A percentile compares a stretch with the other conserved stretches of the same genome.
Conservation (phyloP, 2,329 filamentous ascomycete genomes). For the Dissoconium aciculare region DNA sequence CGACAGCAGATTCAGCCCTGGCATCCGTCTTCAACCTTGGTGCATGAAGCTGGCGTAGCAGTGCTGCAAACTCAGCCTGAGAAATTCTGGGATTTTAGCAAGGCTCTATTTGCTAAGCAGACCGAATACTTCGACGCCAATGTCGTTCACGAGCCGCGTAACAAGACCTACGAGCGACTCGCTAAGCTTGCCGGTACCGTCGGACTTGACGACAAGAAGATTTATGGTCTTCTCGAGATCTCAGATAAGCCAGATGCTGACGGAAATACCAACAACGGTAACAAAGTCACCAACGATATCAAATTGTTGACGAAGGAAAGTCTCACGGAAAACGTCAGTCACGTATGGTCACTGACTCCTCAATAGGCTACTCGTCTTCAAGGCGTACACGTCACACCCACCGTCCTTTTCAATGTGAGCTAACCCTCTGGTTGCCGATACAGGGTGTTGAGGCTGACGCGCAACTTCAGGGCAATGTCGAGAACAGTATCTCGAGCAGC, state of each 20-base stretch:
- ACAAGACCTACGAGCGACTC: conserved; percentile 67
- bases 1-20: conserved; percentile 53
- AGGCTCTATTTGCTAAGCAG: conserved; percentile 53
- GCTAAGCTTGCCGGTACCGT: conserved; percentile 56
- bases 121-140: conserved; percentile 69
- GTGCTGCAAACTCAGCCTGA: conserved; percentile 55
- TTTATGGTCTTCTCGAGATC: conserved; percentile 56
- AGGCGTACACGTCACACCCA: conserved; percentile 82
- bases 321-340: too few species aligned
- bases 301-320: conserved; percentile 68
- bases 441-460: not conserved
- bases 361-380: conserved; percentile 51
- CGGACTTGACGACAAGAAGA: conserved; percentile 53
- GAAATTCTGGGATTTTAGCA: conserved; percentile 69
- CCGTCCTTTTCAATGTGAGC: conserved; percentile 65
- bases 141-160: conserved; percentile 70
- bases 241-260: conserved; percentile 50
- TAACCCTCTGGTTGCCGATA: not conserved
- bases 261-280: conserved; percentile 61
- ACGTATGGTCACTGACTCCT: too few species aligned
- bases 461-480: conserved; percentile 46
- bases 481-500: conserved; percentile 60
- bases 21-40: conserved; percentile 61
- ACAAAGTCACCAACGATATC: conserved; percentile 68
- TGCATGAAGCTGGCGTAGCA: conserved; percentile 71